These are phyloP conservation scores for Calonectria pteridis DNA, from an alignment of 2,329 filamentous ascomycete genomes.

Conservation along the genomic window DNA sequence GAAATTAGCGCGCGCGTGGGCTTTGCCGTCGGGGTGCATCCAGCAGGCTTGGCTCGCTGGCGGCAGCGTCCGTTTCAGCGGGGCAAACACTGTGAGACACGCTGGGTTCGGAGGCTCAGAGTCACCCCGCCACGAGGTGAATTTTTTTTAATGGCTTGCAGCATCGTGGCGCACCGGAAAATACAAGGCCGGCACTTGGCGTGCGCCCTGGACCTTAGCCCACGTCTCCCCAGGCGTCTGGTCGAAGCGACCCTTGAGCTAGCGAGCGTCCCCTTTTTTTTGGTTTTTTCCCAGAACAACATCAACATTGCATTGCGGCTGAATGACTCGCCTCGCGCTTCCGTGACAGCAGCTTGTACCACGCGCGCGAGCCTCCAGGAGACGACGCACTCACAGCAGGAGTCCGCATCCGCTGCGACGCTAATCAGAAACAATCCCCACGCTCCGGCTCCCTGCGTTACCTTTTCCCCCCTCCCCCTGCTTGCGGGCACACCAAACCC, in stretches of 20 bases:
- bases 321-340: neutral
- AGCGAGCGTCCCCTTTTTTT: constrained; percentile 2
- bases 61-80: constrained; percentile 6
- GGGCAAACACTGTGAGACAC: constrained; percentile 1
- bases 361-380: neutral
- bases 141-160: constrained; percentile 10
- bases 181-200: neutral
- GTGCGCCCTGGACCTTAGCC: neutral
- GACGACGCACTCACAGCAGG: neutral
- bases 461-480: constrained; percentile 2
- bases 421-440: constrained; percentile 22
- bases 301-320: neutral
- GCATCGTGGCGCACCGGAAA: constrained; percentile 1
- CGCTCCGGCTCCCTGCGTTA: constrained; percentile 14
- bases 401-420: constrained; percentile 7
- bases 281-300: neutral
- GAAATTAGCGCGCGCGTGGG: constrained; percentile 10
- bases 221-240: neutral
- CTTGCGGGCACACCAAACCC: constrained; percentile 14
- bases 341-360: neutral
- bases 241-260: neutral
- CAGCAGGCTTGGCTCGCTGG: neutral
- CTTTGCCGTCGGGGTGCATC: neutral
- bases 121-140: constrained; percentile 1
- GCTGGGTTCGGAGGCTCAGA: neutral